These are phyloP conservation scores for Coniochaeta sp. DNA, from an alignment of 2,329 filamentous ascomycete genomes.

Conservation along the genomic window DNA sequence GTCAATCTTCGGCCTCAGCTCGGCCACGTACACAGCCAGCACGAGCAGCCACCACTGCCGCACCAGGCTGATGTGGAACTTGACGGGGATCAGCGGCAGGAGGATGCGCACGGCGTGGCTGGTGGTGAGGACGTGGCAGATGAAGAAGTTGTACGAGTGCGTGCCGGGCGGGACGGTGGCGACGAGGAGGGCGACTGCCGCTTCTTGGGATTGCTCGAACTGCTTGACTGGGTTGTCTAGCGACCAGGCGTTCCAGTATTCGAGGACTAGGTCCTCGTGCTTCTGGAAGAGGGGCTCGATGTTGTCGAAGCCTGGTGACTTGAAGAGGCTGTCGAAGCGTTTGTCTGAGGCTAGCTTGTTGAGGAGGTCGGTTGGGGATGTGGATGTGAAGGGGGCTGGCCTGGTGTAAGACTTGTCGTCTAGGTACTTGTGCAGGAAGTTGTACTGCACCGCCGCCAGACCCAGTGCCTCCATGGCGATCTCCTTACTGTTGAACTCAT, in stretches of 20 bases:
- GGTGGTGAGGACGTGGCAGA: conserved; percentile 75
- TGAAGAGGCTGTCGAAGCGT: conserved; percentile 61
- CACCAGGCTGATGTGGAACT: conserved; percentile 67
- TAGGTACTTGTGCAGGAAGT: conserved; percentile 58
- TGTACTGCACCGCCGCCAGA: conserved; percentile 53
- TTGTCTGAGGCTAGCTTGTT: conserved; percentile 61
- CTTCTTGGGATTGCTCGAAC: conserved; percentile 65
- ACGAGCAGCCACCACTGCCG: conserved; percentile 87
- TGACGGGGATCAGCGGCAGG: conserved; percentile 66
- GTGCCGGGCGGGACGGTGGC: conserved; percentile 49
- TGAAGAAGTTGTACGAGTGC: conserved; percentile 73
- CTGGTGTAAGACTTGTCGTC: conserved; percentile 67
- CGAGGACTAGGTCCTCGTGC: conserved; percentile 63
- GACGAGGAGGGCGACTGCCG: conserved; percentile 55
- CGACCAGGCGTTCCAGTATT: conserved; percentile 89
- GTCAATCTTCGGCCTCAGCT: conserved; percentile 65
- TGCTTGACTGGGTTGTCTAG: conserved; percentile 61
- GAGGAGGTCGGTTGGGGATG: conserved; percentile 64
- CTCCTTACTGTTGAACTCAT: conserved; percentile 78
- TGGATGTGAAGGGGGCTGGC: conserved; percentile 50
- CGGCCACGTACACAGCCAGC: conserved; percentile 68
- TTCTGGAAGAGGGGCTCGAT: conserved; percentile 61
- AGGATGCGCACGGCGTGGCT: conserved; percentile 85
- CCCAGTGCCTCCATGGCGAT: conserved; percentile 83
- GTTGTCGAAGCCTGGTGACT: conserved; percentile 52